Percentiles rank a stretch among this genome's conserved stretches.
These are phyloP conservation scores for Aspergillus heteromorphus DNA, from an alignment of 495 filamentous ascomycete genomes.

Conservation along the genomic window DNA sequence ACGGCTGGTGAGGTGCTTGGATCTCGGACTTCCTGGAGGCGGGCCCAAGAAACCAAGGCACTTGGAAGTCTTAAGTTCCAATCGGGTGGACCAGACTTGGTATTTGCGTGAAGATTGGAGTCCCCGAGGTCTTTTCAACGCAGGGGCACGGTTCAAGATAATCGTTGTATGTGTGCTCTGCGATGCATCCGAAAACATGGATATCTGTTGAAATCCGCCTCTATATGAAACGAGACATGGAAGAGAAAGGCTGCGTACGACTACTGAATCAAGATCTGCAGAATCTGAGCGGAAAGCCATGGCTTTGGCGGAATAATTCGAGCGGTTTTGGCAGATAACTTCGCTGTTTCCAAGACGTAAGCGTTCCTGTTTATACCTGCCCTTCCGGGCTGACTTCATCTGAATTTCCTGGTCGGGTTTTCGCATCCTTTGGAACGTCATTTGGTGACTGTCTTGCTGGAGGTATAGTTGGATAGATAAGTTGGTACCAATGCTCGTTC, in stretches of 20 bases:
- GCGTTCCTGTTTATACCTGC: not conserved
- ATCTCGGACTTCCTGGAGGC: slow-evolving; percentile 36
- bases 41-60: slow-evolving; percentile 13
- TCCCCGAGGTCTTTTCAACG: not conserved
- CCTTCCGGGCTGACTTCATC: not conserved
- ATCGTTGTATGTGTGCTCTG: not conserved
- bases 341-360: not conserved
- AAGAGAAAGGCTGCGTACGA: slow-evolving; percentile 9
- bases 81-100: slow-evolving; percentile 33
- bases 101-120: slow-evolving; percentile 18
- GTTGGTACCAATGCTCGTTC: not conserved
- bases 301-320: not conserved
- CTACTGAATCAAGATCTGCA: not conserved
- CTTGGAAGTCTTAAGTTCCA: slow-evolving; percentile 26
- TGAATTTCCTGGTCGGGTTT: not conserved
- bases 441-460: not conserved
- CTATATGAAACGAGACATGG: slow-evolving; percentile 7
- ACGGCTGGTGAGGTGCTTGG: slow-evolving; percentile 23
- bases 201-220: not conserved
- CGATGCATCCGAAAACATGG: not conserved
- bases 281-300: not conserved
- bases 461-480: not conserved
- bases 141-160: not conserved
- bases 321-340: not conserved
- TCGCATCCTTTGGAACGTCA: not conserved